Conservation (phyloP, 2,329 filamentous ascomycete species). For the Purpureocillium lavendulum region DNA sequence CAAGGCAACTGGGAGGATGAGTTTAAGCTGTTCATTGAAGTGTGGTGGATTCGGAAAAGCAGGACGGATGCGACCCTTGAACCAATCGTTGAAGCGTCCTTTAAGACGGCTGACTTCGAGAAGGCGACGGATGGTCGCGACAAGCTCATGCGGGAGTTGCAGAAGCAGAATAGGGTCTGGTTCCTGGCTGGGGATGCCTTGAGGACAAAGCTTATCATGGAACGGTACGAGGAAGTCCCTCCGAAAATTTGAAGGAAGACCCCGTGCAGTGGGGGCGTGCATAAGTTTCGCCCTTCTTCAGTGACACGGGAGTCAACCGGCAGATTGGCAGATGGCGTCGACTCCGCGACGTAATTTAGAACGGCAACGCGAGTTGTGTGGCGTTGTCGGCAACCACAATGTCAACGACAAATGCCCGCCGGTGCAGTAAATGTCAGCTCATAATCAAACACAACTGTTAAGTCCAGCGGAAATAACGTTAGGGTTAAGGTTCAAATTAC, state of each 20-base stretch:
- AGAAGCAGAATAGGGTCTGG: slow-evolving; percentile 18
- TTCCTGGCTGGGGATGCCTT: slow-evolving; percentile 15
- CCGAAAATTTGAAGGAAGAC: neutral
- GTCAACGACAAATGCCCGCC: neutral
- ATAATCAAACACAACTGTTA: too few species aligned
- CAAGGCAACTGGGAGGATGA: slow-evolving; percentile 19
- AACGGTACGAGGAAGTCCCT: slow-evolving; percentile 9
- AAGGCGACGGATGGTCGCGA: slow-evolving; percentile 10
- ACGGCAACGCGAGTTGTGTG: neutral
- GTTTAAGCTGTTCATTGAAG: slow-evolving; percentile 20
- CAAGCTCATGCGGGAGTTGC: slow-evolving; percentile 11
- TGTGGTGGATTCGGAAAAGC: slow-evolving; percentile 19
- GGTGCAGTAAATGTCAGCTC: too few species aligned
- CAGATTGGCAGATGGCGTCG: neutral
- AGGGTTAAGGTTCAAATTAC: neutral
- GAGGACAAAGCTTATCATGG: slow-evolving; percentile 19
- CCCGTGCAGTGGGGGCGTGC: too few species aligned
- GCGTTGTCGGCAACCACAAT: neutral
- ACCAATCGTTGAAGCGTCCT: slow-evolving; percentile 20
- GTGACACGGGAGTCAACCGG: neutral
- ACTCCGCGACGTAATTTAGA: neutral
- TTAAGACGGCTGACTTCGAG: slow-evolving; percentile 13
- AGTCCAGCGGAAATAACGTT: neutral
- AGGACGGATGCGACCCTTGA: slow-evolving; percentile 12
- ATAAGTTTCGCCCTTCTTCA: too few species aligned